Evolutionary conservation across 169 alveolate genomes (phyloP).

Genomic region (Gregarina niphandrodes): DNA sequence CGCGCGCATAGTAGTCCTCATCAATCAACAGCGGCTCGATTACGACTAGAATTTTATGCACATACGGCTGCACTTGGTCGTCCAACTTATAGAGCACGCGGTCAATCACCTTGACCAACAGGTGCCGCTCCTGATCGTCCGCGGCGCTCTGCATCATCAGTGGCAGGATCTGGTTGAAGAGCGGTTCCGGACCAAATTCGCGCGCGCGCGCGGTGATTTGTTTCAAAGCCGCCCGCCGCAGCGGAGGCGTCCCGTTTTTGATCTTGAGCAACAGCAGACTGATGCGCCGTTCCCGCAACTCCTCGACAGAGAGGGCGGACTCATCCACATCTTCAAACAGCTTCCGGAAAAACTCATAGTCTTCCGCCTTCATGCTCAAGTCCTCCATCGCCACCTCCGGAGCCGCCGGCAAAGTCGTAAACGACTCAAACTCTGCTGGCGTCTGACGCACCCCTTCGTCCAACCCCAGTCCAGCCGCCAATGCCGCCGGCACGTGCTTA

Average conservation of each 20-base stretch:
- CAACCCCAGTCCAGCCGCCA: conserved; percentile 4
- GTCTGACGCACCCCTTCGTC: conserved; percentile 6
- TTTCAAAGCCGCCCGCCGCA: conserved; percentile 78
- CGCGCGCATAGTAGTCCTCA: conserved; percentile 96
- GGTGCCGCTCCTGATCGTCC: conserved; percentile 91
- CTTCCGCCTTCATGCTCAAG: conserved; percentile 21
- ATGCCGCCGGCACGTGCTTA: conserved; percentile 12
- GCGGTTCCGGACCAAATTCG: conserved; percentile 87
- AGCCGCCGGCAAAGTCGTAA: conserved; percentile 4
- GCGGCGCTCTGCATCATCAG: conserved; percentile 84
- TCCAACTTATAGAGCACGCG: conserved; percentile 80
- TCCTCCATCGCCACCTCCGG: conserved; percentile 7
- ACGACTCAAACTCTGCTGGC: background rate
- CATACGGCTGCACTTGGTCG: conserved; percentile 88
- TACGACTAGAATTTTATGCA: conserved; percentile 88
- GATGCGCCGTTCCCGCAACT: conserved; percentile 75
- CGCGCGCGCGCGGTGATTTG: conserved; percentile 76
- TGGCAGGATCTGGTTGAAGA: conserved; percentile 86
- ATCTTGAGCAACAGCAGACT: conserved; percentile 73
- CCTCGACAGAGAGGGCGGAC: conserved; percentile 69
- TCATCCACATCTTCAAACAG: conserved; percentile 64
- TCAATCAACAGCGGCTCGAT: conserved; percentile 94
- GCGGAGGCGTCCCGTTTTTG: conserved; percentile 93
- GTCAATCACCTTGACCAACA: conserved; percentile 89
- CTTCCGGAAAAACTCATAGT: conserved; percentile 17